Evolutionary conservation across 1,139 yeast genomes (phyloP), one percentile per base, ranked within the genome.

Genomic region (Diutina catenulata): DNA sequence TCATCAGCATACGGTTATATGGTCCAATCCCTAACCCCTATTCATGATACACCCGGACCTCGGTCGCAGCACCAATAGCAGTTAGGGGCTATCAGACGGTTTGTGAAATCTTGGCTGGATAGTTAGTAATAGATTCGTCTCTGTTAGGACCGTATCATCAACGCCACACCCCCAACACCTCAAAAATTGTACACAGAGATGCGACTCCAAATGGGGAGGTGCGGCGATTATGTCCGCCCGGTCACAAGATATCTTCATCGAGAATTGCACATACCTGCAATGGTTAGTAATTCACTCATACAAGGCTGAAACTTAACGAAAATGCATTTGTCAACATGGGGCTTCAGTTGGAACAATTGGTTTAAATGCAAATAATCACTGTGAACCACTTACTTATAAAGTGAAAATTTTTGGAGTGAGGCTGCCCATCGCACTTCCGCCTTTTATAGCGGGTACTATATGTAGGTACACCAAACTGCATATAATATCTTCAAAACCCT

Each of bases 281-380:
- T 57, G 56, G 53, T 55, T 58, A 50, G 46, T 16, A 4, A 6
- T 10, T 37, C 26, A 79, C 83, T 77, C 84, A 77, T 76, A 76
- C 83, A 76, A 76, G 83, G 83, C 83, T 77, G 83, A 77, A 77
- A 77, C 84, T 77, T 77, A 77, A 76, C 82, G 82, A 76, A 54
- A 57, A 62, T 71, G 80, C 79, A 56, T 61, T 74, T 76, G 83
- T 77, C 83, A 70, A 76, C 83, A 74, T 66, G 66, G 68, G 57
- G 49, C 52, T 76, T 77, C 84, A 74, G 84, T 76, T 68, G 84
- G 83, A 77, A 77, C 84, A 77, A 77, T 76, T 77, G 83, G 83
- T 74, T 21, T 60, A 55, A 63, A 60, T 54, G 79, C 80, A 74
- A 74, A 71, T 76, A 76, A 76, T 76, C 84, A 74, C 66, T 44